Evolutionary conservation across 192 early-diverging fungal species (phyloP).

Genomic region (Coemansia sp.): DNA sequence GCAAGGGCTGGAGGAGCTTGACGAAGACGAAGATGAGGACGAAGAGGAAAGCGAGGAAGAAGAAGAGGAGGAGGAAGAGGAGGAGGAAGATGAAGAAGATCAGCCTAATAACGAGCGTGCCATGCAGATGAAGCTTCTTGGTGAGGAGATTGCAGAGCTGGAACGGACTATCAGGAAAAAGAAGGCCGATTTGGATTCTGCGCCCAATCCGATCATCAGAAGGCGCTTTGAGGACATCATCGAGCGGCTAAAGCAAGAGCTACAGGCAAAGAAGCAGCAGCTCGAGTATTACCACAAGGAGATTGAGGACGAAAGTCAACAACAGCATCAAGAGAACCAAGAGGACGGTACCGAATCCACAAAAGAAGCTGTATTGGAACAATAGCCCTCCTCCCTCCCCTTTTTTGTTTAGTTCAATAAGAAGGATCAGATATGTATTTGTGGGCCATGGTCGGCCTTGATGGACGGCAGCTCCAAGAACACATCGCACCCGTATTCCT

Average conservation of each 20-base stretch:
- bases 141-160: slow-evolving; percentile 44
- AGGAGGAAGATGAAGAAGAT: slow-evolving; percentile 29
- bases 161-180: slow-evolving; percentile 41
- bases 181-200: slow-evolving; percentile 42
- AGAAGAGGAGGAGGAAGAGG: slow-evolving; percentile 20
- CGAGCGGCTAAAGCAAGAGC: slow-evolving; percentile 33
- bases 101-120: slow-evolving; percentile 41
- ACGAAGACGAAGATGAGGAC: slow-evolving; percentile 21
- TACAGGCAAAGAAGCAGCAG: slow-evolving; percentile 32
- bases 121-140: slow-evolving; percentile 40
- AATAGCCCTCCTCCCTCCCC: neutral
- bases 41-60: slow-evolving; percentile 26
- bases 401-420: too few relatives aligned
- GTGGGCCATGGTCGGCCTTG: slow-evolving; percentile 9
- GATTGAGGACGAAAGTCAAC: slow-evolving; percentile 3
- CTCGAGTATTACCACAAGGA: slow-evolving; percentile 28
- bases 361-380: neutral
- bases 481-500: slow-evolving; percentile 34
- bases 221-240: slow-evolving; percentile 47
- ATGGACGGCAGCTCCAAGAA: slow-evolving; percentile 43
- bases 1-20: slow-evolving; percentile 35
- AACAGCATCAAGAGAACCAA: neutral
- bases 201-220: slow-evolving; percentile 46
- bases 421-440: slow-evolving; percentile 16
- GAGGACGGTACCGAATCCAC: neutral